These are phyloP conservation scores for Gastrolobium bilobum DNA, from an alignment of 306 rosid genomes.

Conservation along the genomic window DNA sequence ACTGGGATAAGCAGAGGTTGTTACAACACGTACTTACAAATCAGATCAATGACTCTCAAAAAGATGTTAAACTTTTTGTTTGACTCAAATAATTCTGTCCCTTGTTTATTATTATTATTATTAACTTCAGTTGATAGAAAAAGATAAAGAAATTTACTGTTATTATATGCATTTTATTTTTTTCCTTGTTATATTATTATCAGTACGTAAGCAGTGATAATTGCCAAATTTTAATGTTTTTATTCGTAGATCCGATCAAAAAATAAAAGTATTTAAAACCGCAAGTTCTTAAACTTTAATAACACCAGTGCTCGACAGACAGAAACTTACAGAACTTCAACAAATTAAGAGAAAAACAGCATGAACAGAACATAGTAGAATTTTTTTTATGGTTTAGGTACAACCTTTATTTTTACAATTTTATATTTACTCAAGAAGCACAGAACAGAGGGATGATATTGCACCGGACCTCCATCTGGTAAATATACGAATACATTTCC, in stretches of 20 bases:
- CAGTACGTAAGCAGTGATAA: not conserved
- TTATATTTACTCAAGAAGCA: conserved; percentile 37
- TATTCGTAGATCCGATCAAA: not conserved
- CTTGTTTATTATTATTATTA: no score
- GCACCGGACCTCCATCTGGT: conserved; percentile 35
- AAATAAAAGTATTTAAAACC: not conserved
- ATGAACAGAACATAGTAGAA: not conserved
- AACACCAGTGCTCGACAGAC: not conserved
- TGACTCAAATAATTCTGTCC: no score
- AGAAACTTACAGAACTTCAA: conserved; percentile 9
- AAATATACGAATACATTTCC: conserved; percentile 34
- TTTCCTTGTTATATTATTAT: not conserved
- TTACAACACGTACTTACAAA: no score
- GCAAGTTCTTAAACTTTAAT: not conserved
- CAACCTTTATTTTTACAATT: conserved; percentile 21
- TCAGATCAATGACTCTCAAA: no score
- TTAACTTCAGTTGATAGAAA: not conserved
- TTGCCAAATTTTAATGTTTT: not conserved
- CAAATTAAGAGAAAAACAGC: conserved; percentile 14
- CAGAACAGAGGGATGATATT: conserved; percentile 21
- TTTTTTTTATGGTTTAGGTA: not conserved
- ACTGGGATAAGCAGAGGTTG: no score
- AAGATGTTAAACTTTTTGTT: no score
- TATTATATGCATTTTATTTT: not conserved
- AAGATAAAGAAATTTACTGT: not conserved